These are phyloP conservation scores for Saturnispora bothae DNA, from an alignment of 805 yeast genomes.

Conservation along the genomic window DNA sequence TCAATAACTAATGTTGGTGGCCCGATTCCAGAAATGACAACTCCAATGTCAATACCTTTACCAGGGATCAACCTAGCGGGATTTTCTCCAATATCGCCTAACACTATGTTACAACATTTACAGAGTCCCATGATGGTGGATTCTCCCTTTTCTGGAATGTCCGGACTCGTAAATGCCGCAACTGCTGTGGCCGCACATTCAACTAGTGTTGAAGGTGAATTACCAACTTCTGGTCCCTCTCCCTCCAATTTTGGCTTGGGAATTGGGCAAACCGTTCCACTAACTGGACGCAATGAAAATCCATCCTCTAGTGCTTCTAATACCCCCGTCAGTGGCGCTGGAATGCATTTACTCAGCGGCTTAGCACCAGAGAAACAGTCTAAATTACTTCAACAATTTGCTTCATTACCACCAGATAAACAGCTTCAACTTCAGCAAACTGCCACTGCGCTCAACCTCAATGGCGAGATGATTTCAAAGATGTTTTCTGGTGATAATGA, in stretches of 20 bases:
- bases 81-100: slow-evolving; percentile 10
- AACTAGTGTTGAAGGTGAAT: too few species aligned
- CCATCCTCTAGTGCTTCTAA: background rate
- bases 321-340: slow-evolving; percentile 1
- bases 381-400: slow-evolving; percentile 11
- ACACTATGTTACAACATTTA: slow-evolving; percentile 10
- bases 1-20: background rate
- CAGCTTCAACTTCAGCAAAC: slow-evolving; percentile 14
- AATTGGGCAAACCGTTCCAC: background rate
- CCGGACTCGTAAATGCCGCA: slow-evolving; percentile 7
- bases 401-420: slow-evolving; percentile 13
- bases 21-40: background rate
- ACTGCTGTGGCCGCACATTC: slow-evolving; percentile 1
- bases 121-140: slow-evolving; percentile 8
- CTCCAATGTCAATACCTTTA: too few species aligned
- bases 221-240: too few species aligned
- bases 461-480: slow-evolving; percentile 3
- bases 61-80: too few species aligned
- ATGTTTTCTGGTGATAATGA: slow-evolving; percentile 2
- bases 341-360: slow-evolving; percentile 10
- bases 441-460: slow-evolving; percentile 9
- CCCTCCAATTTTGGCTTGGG: too few species aligned
- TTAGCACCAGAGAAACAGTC: slow-evolving; percentile 13
- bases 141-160: slow-evolving; percentile 1
- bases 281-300: background rate